These are phyloP conservation scores for Candolleomyces aberdarensis DNA, from an alignment of 768 basidiomycete genomes.

Conservation along the genomic window DNA sequence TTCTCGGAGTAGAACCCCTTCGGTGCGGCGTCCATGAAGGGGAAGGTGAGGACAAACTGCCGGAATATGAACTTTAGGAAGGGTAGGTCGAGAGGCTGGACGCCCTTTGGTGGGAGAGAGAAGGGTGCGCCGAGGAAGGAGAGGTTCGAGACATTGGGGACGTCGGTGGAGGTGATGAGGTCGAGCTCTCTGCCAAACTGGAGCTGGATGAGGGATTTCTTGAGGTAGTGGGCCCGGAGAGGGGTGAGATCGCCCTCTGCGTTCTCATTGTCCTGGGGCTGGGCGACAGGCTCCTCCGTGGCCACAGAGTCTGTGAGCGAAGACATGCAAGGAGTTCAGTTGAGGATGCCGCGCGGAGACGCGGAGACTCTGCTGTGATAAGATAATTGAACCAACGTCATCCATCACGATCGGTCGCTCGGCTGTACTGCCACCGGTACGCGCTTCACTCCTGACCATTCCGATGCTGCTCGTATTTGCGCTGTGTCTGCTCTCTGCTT, in stretches of 20 bases:
- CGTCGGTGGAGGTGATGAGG: conserved; percentile 46
- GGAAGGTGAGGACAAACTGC: conserved; percentile 92
- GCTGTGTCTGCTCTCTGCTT: too few relatives aligned
- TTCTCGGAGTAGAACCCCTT: conserved; percentile 92
- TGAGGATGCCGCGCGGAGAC: neutral
- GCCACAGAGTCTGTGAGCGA: neutral
- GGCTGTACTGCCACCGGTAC: neutral
- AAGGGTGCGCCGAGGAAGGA: conserved; percentile 91
- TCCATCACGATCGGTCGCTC: neutral
- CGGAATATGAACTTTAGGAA: conserved; percentile 88
- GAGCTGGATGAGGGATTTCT: conserved; percentile 89
- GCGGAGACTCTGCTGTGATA: neutral
- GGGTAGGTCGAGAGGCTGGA: conserved; percentile 62
- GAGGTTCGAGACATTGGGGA: conserved; percentile 53
- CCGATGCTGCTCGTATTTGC: too few relatives aligned
- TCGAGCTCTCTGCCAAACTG: conserved; percentile 82
- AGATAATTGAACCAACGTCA: neutral
- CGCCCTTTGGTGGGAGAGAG: conserved; percentile 57
- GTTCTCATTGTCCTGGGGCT: neutral
- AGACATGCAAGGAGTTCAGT: neutral
- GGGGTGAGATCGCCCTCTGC: conserved; percentile 58
- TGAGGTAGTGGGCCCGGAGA: conserved; percentile 94
- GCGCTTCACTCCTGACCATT: neutral
- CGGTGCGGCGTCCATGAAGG: conserved; percentile 88
- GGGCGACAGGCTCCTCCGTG: neutral